Percentiles rank a stretch among this genome's conserved stretches.
Evolutionary conservation across 2,329 filamentous ascomycete genomes (phyloP).

Genomic region (Scedosporium boydii): DNA sequence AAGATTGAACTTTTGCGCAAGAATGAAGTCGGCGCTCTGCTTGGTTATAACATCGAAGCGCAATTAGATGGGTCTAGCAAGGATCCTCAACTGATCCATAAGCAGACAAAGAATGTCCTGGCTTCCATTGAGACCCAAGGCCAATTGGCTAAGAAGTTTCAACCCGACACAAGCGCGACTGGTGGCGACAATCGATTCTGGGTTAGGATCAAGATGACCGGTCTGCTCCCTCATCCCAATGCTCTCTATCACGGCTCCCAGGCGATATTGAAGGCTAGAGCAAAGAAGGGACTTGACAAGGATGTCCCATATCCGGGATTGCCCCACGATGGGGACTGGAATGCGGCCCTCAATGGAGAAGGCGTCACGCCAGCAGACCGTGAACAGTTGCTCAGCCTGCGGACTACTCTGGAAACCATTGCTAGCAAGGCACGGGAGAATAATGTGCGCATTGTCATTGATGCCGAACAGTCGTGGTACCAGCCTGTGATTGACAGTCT

Average conservation of each 20-base stretch:
- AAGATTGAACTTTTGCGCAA: constrained; percentile 12
- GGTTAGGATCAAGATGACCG: too few relatives aligned
- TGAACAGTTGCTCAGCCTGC: too few relatives aligned
- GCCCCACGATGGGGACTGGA: constrained; percentile 13
- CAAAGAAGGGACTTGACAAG: constrained; percentile 9
- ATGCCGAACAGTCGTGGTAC: constrained; percentile 14
- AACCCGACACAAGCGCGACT: constrained; percentile 3
- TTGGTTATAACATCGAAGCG: constrained; percentile 15
- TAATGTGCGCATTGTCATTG: constrained; percentile 14
- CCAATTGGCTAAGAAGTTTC: constrained; percentile 11
- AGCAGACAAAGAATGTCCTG: constrained; percentile 11
- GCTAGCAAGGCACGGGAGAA: constrained; percentile 10
- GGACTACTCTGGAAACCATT: constrained; percentile 11
- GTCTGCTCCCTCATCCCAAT: too few relatives aligned
- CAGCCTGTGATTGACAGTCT: constrained; percentile 13
- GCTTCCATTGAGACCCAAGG: constrained; percentile 12
- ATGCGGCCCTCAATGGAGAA: constrained; percentile 11
- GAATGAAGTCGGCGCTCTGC: constrained; percentile 10
- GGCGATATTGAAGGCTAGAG: constrained; percentile 11
- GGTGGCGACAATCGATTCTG: constrained; percentile 13
- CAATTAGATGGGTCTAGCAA: constrained; percentile 14
- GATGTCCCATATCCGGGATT: constrained; percentile 13
- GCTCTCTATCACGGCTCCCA: constrained; percentile 9
- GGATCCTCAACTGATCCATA: constrained; percentile 12
- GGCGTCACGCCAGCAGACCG: constrained; percentile 10